These are phyloP conservation scores for Thelonectria rubi DNA, from an alignment of 2,329 filamentous ascomycete species.

Conservation along the genomic window DNA sequence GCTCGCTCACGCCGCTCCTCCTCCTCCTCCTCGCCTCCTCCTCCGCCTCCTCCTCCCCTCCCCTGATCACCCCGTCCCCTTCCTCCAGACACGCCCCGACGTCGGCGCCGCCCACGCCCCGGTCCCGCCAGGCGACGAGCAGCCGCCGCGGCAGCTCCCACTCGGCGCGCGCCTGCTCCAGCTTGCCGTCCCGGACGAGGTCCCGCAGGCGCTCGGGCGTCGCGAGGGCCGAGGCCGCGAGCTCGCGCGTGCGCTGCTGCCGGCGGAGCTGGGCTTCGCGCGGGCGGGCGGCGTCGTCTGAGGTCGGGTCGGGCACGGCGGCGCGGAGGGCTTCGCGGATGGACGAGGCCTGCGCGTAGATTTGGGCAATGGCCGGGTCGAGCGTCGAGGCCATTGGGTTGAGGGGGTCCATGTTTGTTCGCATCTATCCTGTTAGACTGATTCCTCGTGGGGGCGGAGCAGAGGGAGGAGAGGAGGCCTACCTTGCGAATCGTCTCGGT, in stretches of 20 bases:
- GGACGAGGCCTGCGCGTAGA: slow-evolving; percentile 69
- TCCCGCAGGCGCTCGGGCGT: slow-evolving; percentile 67
- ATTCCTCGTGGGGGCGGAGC: not conserved
- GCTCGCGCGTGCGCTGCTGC: slow-evolving; percentile 58
- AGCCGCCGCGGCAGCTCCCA: slow-evolving; percentile 65
- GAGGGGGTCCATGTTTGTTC: slow-evolving; percentile 81
- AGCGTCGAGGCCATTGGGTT: slow-evolving; percentile 78
- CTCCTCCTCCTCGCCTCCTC: slow-evolving; percentile 1
- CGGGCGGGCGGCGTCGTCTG: slow-evolving; percentile 48
- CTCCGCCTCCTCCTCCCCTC: slow-evolving; percentile 16
- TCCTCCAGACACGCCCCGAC: slow-evolving; percentile 63
- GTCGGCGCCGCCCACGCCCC: slow-evolving; percentile 63
- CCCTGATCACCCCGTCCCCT: slow-evolving; percentile 60
- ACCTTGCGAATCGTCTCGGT: slow-evolving; percentile 93
- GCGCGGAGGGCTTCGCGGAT: slow-evolving; percentile 63
- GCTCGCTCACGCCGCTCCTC: slow-evolving; percentile 31
- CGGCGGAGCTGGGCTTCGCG: slow-evolving; percentile 46
- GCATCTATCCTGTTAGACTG: slow-evolving; percentile 63
- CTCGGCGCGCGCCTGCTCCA: slow-evolving; percentile 66
- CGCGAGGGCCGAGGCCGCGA: slow-evolving; percentile 70
- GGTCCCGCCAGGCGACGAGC: slow-evolving; percentile 62
- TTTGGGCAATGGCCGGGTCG: slow-evolving; percentile 77
- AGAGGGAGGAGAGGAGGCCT: not conserved
- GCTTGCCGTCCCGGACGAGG: slow-evolving; percentile 67
- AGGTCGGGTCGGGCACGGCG: slow-evolving; percentile 57